Percentiles rank a stretch among this genome's conserved stretches.
These are phyloP conservation scores for Colletotrichum liriopes DNA, from an alignment of 2,329 filamentous ascomycete species.

Conservation along the genomic window DNA sequence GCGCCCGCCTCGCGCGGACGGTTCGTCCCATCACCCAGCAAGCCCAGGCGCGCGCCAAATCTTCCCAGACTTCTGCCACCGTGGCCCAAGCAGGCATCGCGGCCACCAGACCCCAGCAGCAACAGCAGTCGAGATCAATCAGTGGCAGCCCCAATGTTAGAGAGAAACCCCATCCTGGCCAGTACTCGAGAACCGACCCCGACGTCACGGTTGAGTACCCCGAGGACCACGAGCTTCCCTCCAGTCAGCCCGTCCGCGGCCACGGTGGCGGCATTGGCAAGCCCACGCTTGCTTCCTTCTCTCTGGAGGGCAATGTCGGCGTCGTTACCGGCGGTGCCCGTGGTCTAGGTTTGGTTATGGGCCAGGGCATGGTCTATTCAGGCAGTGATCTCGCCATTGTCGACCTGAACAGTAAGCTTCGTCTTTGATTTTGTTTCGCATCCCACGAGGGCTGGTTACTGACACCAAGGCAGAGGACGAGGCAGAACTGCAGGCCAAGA, in stretches of 20 bases:
- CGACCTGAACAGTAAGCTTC: constrained; percentile 86
- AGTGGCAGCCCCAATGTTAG: constrained; percentile 51
- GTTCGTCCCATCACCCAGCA: constrained; percentile 31
- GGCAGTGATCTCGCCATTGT: constrained; percentile 93
- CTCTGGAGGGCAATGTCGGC: constrained; percentile 85
- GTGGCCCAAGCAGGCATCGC: constrained; percentile 46
- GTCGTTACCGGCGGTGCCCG: constrained; percentile 93
- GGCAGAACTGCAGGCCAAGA: constrained; percentile 81
- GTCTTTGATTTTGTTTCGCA: neutral
- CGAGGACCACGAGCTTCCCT: constrained; percentile 80
- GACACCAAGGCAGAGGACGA: constrained; percentile 68
- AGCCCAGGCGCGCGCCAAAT: constrained; percentile 28
- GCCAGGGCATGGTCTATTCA: constrained; percentile 89
- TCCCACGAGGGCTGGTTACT: neutral
- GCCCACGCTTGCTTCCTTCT: constrained; percentile 88
- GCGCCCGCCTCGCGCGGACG: constrained; percentile 39
- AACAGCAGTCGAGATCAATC: constrained; percentile 48
- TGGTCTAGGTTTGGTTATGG: constrained; percentile 93
- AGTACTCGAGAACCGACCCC: constrained; percentile 85
- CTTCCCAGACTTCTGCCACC: constrained; percentile 30
- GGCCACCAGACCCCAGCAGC: constrained; percentile 36
- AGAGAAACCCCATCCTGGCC: constrained; percentile 65
- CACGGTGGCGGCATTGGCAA: constrained; percentile 87
- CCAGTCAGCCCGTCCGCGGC: constrained; percentile 79
- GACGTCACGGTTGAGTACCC: constrained; percentile 86